These are phyloP conservation scores for Thamnidium elegans DNA, from an alignment of 192 early-diverging fungal genomes.

Conservation along the genomic window DNA sequence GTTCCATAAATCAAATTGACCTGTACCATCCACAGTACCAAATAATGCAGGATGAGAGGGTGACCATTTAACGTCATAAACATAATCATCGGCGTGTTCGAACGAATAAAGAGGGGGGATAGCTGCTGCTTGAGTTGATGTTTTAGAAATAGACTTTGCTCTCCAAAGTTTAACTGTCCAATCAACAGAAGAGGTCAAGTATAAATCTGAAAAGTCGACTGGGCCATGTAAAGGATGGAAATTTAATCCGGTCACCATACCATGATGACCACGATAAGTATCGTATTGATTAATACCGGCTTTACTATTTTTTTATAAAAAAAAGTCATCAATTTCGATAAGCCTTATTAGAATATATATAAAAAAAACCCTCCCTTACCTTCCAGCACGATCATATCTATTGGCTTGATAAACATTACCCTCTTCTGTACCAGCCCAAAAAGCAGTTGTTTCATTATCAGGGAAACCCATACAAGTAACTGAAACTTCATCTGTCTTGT, in stretches of 20 bases:
- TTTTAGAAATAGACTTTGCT: constrained; percentile 57
- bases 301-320: constrained; percentile 57
- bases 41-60: constrained; percentile 95
- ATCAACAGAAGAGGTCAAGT: constrained; percentile 88
- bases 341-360: not conserved
- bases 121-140: constrained; percentile 44
- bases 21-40: constrained; percentile 86
- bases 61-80: constrained; percentile 97
- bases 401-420: constrained; percentile 93
- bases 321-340: not conserved
- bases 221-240: constrained; percentile 86
- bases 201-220: constrained; percentile 89
- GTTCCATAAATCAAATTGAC: constrained; percentile 91
- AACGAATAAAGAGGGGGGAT: constrained; percentile 80
- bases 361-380: constrained; percentile 44
- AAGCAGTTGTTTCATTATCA: constrained; percentile 86
- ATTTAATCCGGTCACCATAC: constrained; percentile 81
- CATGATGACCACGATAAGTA: constrained; percentile 84
- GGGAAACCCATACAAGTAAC: constrained; percentile 91
- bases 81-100: constrained; percentile 92
- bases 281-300: constrained; percentile 90
- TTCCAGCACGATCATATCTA: constrained; percentile 92
- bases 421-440: constrained; percentile 96
- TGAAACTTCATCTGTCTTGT: constrained; percentile 90
- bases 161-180: constrained; percentile 98